A percentile compares a stretch with the other conserved stretches of the same genome.
phyloP scores from a whole-genome alignment of 495 filamentous ascomycete genomes.

The Immersiella caudata region DNA sequence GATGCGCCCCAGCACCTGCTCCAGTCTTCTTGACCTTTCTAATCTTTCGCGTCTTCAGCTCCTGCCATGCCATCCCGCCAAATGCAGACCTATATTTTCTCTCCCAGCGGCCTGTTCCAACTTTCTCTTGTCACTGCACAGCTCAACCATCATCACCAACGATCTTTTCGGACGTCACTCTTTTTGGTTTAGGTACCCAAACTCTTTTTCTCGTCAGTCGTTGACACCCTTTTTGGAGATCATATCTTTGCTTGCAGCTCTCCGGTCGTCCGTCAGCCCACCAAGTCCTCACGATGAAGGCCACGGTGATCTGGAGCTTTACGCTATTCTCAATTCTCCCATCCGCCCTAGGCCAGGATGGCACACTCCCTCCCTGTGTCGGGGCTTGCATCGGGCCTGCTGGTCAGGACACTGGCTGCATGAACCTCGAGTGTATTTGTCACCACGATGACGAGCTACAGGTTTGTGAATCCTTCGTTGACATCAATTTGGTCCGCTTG shows the following conservation, averaged over 20 bases:
- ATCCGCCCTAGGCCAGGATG: constrained; percentile 13
- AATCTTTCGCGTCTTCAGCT: no score
- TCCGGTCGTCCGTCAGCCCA: background rate
- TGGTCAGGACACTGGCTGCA: constrained; percentile 5
- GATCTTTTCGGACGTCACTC: constrained; percentile 33
- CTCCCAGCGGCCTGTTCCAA: background rate
- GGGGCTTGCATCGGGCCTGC: constrained; percentile 17
- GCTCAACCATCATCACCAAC: constrained; percentile 27
- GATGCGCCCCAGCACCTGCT: background rate
- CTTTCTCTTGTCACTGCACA: constrained; percentile 25
- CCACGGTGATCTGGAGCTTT: constrained; percentile 24
- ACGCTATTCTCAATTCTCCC: constrained; percentile 27
- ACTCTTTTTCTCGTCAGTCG: constrained; percentile 29
- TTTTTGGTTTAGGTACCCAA: constrained; percentile 36
- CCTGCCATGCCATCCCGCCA: background rate
- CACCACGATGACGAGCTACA: constrained; percentile 23
- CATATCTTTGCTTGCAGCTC: constrained; percentile 32
- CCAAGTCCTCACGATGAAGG: constrained; percentile 27
- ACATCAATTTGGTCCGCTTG: background rate
- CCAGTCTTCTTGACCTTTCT: background rate
- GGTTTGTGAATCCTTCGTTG: constrained; percentile 10
- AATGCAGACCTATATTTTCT: background rate
- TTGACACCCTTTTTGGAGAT: constrained; percentile 34
- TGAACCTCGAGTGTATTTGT: constrained; percentile 22
- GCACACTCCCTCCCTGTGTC: constrained; percentile 24